These are phyloP conservation scores for Leptographium procerum DNA, from an alignment of 2,329 filamentous ascomycete genomes.

Conservation along the genomic window DNA sequence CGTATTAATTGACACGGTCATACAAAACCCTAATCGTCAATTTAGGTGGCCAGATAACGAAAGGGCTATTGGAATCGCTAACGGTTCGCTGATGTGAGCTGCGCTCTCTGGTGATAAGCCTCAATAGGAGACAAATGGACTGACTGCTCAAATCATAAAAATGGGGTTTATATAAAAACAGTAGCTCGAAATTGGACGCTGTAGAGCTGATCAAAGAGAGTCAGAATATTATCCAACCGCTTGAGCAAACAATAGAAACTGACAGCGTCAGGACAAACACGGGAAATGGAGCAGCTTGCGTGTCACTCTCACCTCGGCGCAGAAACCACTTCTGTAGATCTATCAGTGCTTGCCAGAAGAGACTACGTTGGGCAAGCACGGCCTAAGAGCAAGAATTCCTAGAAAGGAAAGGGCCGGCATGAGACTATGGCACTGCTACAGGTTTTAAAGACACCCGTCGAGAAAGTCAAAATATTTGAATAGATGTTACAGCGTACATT, in stretches of 20 bases:
- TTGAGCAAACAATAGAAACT: neutral
- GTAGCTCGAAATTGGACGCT: neutral
- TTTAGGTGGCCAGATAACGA: neutral
- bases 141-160: neutral
- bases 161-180: neutral
- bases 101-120: neutral
- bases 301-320: neutral
- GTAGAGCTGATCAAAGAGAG: neutral
- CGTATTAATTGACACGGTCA: neutral
- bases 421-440: neutral
- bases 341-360: neutral
- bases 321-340: neutral
- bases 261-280: neutral
- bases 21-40: neutral
- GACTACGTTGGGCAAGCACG: neutral
- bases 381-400: neutral
- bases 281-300: neutral
- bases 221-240: neutral
- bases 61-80: neutral
- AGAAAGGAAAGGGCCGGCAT: neutral
- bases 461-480: no score
- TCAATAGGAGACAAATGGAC: neutral
- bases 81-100: neutral
- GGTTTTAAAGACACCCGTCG: neutral
- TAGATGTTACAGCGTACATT: neutral